Evolutionary conservation across 75 land plant genomes (phyloP), one percentile per base, ranked within the genome.

Genomic region (Pinus tabuliformis): DNA sequence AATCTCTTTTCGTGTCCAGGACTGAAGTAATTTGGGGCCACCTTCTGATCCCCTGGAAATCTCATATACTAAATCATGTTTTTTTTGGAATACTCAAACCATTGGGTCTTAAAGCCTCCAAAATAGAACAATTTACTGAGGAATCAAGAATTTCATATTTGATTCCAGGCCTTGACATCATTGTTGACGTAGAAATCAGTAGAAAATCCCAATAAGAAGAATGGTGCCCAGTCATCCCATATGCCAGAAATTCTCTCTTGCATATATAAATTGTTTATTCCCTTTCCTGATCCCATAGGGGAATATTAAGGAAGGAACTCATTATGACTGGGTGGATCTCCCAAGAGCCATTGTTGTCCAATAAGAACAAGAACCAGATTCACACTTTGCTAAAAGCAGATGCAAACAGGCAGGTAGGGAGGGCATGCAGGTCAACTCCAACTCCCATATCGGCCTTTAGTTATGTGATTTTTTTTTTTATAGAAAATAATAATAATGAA

Each of bases 101-200:
- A 26, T 26, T 26, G 0, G 26, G 26, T 26, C 26, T 26, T 26
- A 26, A 26, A 26, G 26, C 26, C 26, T 26, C 0, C 26, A 26
- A 26, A 26, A 26, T 26, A 26, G 26, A 26, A 26, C 26, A 26
- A 26, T n/a, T 39, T 39, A 39, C 37, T 2, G 71, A 39, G 39
- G 52, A 39, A 52, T 68, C 39, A 21, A 68, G 45, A 20, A 24
- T 68, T n/a, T 49, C 49, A 33, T 49, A 39, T 68, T 68, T 68
- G 71, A 68, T 37, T 39, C 52, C 71, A 52, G 21, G 39, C 49
- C 71, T 39, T 52, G 71, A 68, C 71, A 68, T 68, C 36, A 18
- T 68, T 42, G 18, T 42, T 42, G 16, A 16, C 17, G 8, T 12
- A 66, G 1, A 20, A 66, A 66, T 36, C 52, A 68, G 45, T 52